Evolutionary conservation across 208 protist genomes (phyloP).

Genomic region (Tritrichomonas musculus): DNA sequence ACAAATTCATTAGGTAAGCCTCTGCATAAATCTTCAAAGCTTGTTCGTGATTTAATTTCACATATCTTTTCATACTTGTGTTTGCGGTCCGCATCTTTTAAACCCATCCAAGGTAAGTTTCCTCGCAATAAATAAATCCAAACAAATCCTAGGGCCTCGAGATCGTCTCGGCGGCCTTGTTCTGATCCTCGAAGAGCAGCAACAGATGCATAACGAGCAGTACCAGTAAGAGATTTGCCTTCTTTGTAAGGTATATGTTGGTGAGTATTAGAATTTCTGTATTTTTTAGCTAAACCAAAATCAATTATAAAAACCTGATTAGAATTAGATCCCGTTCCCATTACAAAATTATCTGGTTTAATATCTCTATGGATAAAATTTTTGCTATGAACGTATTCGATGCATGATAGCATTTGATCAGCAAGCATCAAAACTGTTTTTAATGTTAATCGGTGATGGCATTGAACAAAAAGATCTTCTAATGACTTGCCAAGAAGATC

Average conservation of each 20-base stretch:
- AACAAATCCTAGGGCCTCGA: slow-evolving; percentile 91
- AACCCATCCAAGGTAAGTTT: slow-evolving; percentile 89
- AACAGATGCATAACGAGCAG: slow-evolving; percentile 93
- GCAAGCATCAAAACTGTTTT: slow-evolving; percentile 95
- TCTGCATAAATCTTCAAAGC: slow-evolving; percentile 84
- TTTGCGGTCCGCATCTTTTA: slow-evolving; percentile 49
- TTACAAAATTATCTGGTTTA: slow-evolving; percentile 27
- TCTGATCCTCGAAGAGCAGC: slow-evolving; percentile 96
- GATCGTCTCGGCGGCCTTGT: slow-evolving; percentile 57
- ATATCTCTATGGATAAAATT: slow-evolving; percentile 28
- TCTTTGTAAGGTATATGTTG: slow-evolving; percentile 97
- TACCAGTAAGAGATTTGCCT: slow-evolving; percentile 95
- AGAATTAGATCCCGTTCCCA: slow-evolving; percentile 44
- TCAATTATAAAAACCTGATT: slow-evolving; percentile 53
- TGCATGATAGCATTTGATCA: slow-evolving; percentile 76
- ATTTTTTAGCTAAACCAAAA: slow-evolving; percentile 91
- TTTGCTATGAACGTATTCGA: not conserved
- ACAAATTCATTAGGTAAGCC: slow-evolving; percentile 73
- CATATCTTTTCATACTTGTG: not conserved
- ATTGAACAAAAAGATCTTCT: slow-evolving; percentile 88
- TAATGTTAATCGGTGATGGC: slow-evolving; percentile 72
- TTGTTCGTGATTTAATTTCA: slow-evolving; percentile 60
- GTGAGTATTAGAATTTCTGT: slow-evolving; percentile 87
- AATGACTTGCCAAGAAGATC: slow-evolving; percentile 90
- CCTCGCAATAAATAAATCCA: slow-evolving; percentile 96